Base-by-base conservation (phyloP, 176 grass and related monocot genomes). In the Avena insularis region DNA sequence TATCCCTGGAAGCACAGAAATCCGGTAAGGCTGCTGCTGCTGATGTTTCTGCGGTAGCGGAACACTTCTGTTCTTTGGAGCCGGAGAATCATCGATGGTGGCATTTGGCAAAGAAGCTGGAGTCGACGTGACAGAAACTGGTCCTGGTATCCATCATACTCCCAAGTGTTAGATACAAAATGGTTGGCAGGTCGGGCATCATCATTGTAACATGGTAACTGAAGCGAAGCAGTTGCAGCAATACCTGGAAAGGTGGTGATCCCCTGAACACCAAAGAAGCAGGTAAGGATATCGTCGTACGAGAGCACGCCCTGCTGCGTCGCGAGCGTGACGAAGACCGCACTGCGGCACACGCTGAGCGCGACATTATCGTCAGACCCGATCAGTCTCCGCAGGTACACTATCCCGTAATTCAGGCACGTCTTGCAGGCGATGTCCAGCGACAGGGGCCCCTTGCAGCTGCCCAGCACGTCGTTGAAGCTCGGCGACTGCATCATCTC, bases 401-500 rank as follows among this genome's bases (percentile, higher is more conserved):
- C 75, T 27, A 99, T 96, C 60, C 97, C 97, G 16, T 92, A 94
- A 64, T 99, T 99, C 36, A 99, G 88, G 83, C 97, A 99, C 5
- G 90, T 94, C 87, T 99, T 99, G 94, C 97, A 99, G 74, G 94
- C 92, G 73, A 89, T 91, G 68, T 96, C 90, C 23, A 90, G 87
- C 20, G 94, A 94, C 21, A 99, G 91, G 6, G 97, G 92, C 11
- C 90, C 87, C 83, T 92, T 86, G 82, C 97, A 99, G 86, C 91
- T 99, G n/a, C 89, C 92, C 8, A 93, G 81, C 13, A 99, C 97
- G 61, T 96, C 92, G 64, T 70, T 85, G 77, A 99, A 99, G 55
- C 88, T 92, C 0, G 94, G 97, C 14, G 97, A 99, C 19, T 96
- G 97, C 97, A 99, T 96, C 92, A 99, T 99, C 86, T 99, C 89